Percentiles rank a stretch among this genome's conserved stretches.
Evolutionary conservation across 2,329 filamentous ascomycete species (phyloP).

Genomic region (Catunica adiposa): DNA sequence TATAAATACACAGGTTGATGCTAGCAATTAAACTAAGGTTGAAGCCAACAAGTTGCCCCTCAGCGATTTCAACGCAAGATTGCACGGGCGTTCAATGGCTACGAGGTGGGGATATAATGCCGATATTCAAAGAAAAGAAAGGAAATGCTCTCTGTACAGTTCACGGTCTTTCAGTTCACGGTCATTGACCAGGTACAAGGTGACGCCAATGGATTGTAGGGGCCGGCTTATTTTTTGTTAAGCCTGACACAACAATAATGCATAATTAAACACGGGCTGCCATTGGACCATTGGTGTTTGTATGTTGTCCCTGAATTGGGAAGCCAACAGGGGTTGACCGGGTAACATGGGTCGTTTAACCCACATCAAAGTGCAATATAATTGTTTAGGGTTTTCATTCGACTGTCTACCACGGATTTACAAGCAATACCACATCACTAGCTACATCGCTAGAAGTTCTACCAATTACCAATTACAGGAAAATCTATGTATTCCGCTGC

Average conservation of each 20-base stretch:
- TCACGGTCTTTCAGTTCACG: not conserved
- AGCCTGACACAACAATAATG: not conserved
- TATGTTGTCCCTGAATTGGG: not conserved
- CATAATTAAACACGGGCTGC: not conserved
- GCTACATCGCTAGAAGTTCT: too few relatives aligned
- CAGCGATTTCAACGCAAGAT: not conserved
- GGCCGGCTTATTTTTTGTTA: not conserved
- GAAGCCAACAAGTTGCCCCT: not conserved
- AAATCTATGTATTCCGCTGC: too few relatives aligned
- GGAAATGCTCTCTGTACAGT: not conserved
- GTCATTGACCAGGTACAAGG: not conserved
- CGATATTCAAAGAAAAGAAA: not conserved
- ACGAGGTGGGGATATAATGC: not conserved
- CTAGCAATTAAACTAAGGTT: not conserved
- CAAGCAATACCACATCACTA: too few relatives aligned
- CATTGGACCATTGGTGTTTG: not conserved
- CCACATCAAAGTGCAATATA: not conserved
- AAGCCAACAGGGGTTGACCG: not conserved
- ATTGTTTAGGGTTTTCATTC: constrained; percentile 8
- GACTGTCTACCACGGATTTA: too few relatives aligned
- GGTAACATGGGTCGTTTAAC: constrained; percentile 3
- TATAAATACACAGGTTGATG: not conserved
- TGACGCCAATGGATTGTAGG: not conserved
- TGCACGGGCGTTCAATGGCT: not conserved
- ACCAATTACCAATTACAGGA: too few relatives aligned